Evolutionary conservation across 2,329 filamentous ascomycete species (phyloP).

Genomic region (Venturia effusa): DNA sequence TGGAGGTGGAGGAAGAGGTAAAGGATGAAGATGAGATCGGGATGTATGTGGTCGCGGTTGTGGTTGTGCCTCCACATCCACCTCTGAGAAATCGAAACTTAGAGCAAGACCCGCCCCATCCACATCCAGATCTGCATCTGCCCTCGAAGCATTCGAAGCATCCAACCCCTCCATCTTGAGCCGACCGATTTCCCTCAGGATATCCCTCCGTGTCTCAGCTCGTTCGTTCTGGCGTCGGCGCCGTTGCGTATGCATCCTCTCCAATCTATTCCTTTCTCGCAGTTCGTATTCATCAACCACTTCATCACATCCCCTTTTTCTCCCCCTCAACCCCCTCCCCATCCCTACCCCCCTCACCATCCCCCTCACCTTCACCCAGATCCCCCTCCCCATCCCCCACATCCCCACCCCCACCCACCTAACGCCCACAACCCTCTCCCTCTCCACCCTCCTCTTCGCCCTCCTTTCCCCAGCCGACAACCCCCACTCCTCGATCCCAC

Average conservation of each 20-base stretch:
- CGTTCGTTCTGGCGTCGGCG: not conserved
- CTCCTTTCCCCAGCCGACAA: not conserved
- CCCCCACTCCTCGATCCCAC: not conserved
- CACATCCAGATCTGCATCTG: not conserved
- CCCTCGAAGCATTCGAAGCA: not conserved
- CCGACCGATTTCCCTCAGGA: not conserved
- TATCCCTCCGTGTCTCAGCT: not conserved
- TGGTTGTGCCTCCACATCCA: not conserved
- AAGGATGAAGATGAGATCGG: too few relatives aligned
- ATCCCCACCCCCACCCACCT: not conserved
- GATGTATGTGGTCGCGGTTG: not conserved
- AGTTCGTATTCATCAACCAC: not conserved
- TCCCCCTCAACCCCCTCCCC: not conserved
- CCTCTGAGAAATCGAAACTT: not conserved
- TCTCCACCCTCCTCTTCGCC: not conserved
- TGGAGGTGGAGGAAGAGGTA: too few relatives aligned
- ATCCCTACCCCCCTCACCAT: not conserved
- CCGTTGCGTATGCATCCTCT: not conserved
- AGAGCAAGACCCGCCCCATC: not conserved
- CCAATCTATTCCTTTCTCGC: not conserved
- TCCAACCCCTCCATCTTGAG: not conserved
- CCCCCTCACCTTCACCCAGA: not conserved
- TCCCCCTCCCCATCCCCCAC: not conserved
- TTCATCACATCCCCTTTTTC: not conserved
- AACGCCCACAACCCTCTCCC: not conserved